phyloP scores from a whole-genome alignment of 805 yeast genomes.

The Kuraishia ogatae region DNA sequence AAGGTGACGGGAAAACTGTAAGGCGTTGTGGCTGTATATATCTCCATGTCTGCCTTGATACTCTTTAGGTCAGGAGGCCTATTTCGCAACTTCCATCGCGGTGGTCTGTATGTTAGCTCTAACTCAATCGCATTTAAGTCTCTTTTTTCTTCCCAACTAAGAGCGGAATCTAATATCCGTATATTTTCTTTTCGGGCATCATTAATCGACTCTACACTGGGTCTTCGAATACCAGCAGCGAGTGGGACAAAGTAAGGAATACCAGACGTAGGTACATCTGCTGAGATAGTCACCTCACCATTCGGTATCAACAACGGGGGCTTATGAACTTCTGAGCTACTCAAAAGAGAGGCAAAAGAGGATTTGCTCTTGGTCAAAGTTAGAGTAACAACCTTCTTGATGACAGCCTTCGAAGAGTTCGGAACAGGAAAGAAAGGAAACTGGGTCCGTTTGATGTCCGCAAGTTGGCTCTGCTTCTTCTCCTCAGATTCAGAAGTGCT shows the following conservation, averaged over 20 bases:
- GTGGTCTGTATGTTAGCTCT: slow-evolving; percentile 1
- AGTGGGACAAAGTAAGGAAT: slow-evolving; percentile 6
- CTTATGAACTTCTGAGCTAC: background rate
- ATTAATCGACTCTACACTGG: slow-evolving; percentile 2
- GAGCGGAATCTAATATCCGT: slow-evolving; percentile 2
- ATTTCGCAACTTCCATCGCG: background rate
- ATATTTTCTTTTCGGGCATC: slow-evolving; percentile 1
- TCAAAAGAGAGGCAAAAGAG: background rate
- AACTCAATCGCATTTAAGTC: slow-evolving; percentile 3
- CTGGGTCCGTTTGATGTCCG: background rate
- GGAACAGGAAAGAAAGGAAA: slow-evolving; percentile 6
- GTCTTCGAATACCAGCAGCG: slow-evolving; percentile 1
- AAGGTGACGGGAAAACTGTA: background rate
- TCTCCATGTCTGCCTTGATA: background rate
- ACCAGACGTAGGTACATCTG: slow-evolving; percentile 6
- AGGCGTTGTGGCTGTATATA: background rate
- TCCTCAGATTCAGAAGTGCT: background rate
- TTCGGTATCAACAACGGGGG: background rate
- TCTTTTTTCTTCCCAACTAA: slow-evolving; percentile 4
- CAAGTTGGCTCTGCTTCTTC: background rate
- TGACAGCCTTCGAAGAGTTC: slow-evolving; percentile 1
- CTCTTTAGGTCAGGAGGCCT: background rate
- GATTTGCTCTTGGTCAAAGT: background rate
- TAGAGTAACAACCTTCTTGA: slow-evolving; percentile 1
- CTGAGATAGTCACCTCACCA: slow-evolving; percentile 1